These are phyloP conservation scores for Scytalidium lignicola DNA, from an alignment of 2,329 filamentous ascomycete genomes.

Conservation along the genomic window DNA sequence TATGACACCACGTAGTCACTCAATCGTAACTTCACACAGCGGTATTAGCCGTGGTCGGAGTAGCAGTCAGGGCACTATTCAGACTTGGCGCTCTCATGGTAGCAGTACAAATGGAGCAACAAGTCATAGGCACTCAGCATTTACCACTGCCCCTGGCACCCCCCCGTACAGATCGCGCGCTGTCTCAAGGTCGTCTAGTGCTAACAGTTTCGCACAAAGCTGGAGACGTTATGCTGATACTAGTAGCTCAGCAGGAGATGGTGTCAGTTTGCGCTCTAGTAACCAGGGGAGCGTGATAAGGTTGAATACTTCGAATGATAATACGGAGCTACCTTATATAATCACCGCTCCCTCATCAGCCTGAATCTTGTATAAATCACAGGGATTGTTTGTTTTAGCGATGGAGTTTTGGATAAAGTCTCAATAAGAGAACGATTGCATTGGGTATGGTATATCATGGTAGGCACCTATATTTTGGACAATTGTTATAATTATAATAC, in stretches of 20 bases:
- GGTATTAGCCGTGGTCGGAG: conserved; percentile 11
- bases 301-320: conserved; percentile 18
- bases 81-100: conserved; percentile 18
- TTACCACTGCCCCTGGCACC: conserved; percentile 20
- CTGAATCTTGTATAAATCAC: conserved; percentile 3
- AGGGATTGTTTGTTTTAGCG: conserved; percentile 14
- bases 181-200: conserved; percentile 14
- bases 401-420: conserved; percentile 17
- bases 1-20: conserved; percentile 19
- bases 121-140: conserved; percentile 11
- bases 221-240: conserved; percentile 14
- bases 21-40: conserved; percentile 18
- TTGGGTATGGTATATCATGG: neutral
- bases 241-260: conserved; percentile 14
- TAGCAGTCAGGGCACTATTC: conserved; percentile 24
- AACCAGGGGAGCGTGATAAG: conserved; percentile 25
- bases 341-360: conserved; percentile 16
- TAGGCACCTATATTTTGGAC: neutral
- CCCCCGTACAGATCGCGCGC: conserved; percentile 16
- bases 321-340: conserved; percentile 21
- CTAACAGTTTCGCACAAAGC: conserved; percentile 20
- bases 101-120: conserved; percentile 8
- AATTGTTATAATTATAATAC: neutral
- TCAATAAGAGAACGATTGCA: neutral
- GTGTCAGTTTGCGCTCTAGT: conserved; percentile 18